Evolutionary conservation across 2,329 filamentous ascomycete genomes (phyloP).

Genomic region (Phymatotrichopsis omnivora): DNA sequence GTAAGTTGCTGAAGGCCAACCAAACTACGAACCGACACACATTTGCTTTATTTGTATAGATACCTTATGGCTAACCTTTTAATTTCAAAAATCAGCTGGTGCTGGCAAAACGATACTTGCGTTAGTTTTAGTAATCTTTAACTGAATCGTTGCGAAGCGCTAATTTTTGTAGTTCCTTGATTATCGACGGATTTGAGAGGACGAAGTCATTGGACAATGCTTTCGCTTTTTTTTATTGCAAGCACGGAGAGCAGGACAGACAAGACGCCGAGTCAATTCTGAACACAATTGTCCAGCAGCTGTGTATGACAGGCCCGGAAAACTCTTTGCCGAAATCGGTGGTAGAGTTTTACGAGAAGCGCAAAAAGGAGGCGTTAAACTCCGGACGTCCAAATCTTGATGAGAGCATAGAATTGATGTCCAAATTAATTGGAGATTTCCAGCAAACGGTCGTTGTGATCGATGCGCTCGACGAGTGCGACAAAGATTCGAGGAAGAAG

Average conservation of each 20-base stretch:
- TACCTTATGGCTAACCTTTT: background rate
- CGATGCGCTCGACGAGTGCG: slow-evolving; percentile 18
- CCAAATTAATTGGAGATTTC: slow-evolving; percentile 5
- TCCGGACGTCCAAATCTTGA: background rate
- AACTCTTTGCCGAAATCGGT: slow-evolving; percentile 12
- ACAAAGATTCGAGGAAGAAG: background rate
- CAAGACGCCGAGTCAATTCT: slow-evolving; percentile 33
- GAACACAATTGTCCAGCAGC: slow-evolving; percentile 29
- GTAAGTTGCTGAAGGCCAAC: too few species aligned
- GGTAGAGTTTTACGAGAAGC: slow-evolving; percentile 14
- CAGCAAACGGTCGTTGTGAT: slow-evolving; percentile 14
- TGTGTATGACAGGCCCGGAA: slow-evolving; percentile 4
- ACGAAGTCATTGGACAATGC: slow-evolving; percentile 16
- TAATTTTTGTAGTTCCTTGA: background rate
- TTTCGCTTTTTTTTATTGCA: slow-evolving; percentile 36
- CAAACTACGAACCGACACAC: too few species aligned
- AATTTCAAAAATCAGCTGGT: slow-evolving; percentile 23
- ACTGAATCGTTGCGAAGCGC: slow-evolving; percentile 26
- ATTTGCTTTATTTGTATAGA: slow-evolving; percentile 32
- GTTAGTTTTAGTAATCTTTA: slow-evolving; percentile 28
- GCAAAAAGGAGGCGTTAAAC: slow-evolving; percentile 1
- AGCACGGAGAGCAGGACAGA: slow-evolving; percentile 23
- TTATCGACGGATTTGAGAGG: slow-evolving; percentile 19
- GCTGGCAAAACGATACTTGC: slow-evolving; percentile 33
- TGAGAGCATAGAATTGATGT: slow-evolving; percentile 5